Evolutionary conservation across 2,329 filamentous ascomycete genomes (phyloP), one percentile per base, ranked within the genome.

Genomic region (Fusarium tuaranense): DNA sequence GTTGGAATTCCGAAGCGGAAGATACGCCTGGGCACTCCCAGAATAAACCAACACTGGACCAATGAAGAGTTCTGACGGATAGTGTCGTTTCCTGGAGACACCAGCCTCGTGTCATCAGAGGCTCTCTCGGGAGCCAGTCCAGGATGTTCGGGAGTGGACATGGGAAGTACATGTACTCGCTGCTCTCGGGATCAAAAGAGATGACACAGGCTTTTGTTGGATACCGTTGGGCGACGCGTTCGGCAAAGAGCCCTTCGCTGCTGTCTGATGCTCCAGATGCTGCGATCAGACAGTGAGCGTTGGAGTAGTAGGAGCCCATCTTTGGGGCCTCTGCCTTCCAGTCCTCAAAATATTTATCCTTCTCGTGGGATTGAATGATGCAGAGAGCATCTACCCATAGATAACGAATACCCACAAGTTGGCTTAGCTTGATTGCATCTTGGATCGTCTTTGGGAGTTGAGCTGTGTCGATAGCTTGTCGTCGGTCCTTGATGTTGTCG

Each of bases 241-340:
- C 63, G 5, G 38, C 16, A 13, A 69, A 65, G 16, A 69, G 25
- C 1, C 63, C 63, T 20, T 69, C 39, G 18, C 20, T 39, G 22
- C 63, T 69, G n/a, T 69, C 63, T 16, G 48, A 46, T 6, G 63
- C 55, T 2, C 32, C 55, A 12, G 41, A 18, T 9, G 67, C 67
- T 12, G 67, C 57, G 0, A 69, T 63, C 5, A 66, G 46, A 7
- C 55, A 66, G 14, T 57, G 5, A 3, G 55, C 67, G n/a, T 63
- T 65, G 18, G 63, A 38, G 12, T 69, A 69, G 32, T 69, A 69
- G 6, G 44, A 48, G 7, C 63, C 67, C 67, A 69, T 69, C 14
- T 57, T 65, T 7, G 39, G 34, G 2, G 67, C 55, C 46, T 69
- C 67, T 1, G 27, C 27, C 18, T 22, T 57, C 51, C 51, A 57